Percentiles rank a stretch among this genome's conserved stretches.
Conservation (phyloP, 768 basidiomycete species). For the Leccinum barrowsii region DNA sequence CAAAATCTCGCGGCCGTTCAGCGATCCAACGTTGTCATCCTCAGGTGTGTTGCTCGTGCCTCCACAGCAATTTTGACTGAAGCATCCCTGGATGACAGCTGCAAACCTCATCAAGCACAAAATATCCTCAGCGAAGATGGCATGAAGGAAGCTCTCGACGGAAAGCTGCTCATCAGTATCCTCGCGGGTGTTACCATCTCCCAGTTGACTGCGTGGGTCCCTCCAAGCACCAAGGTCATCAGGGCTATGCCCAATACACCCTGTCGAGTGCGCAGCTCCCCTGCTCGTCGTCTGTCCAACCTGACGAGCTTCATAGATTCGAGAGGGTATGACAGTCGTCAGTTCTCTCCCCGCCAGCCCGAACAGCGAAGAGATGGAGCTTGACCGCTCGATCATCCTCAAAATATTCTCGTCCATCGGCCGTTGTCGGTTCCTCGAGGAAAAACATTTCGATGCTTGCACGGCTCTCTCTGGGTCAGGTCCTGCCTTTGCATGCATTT, state of each 20-base stretch:
- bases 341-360: constrained; percentile 59
- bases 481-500: constrained; percentile 94
- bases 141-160: constrained; percentile 77
- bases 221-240: constrained; percentile 75
- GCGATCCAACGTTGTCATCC: constrained; percentile 78
- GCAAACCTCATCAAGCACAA: constrained; percentile 88
- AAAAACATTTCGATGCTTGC: constrained; percentile 98
- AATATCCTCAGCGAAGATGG: constrained; percentile 70
- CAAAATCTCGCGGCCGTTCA: constrained; percentile 70
- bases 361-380: constrained; percentile 41
- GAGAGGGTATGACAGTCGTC: constrained; percentile 98
- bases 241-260: constrained; percentile 99
- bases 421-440: constrained; percentile 91
- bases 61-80: background rate
- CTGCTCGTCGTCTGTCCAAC: background rate
- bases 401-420: constrained; percentile 98
- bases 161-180: constrained; percentile 94
- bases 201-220: constrained; percentile 75
- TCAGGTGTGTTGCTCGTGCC: constrained; percentile 59
- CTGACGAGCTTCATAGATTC: constrained; percentile 57
- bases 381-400: constrained; percentile 70
- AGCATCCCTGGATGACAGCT: constrained; percentile 44
- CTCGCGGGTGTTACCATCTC: constrained; percentile 92
- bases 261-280: constrained; percentile 63
- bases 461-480: constrained; percentile 96